Percentiles rank a stretch among this genome's conserved stretches.
Conservation (phyloP, 1,139 yeast genomes). For the Candida gigantensis region DNA sequence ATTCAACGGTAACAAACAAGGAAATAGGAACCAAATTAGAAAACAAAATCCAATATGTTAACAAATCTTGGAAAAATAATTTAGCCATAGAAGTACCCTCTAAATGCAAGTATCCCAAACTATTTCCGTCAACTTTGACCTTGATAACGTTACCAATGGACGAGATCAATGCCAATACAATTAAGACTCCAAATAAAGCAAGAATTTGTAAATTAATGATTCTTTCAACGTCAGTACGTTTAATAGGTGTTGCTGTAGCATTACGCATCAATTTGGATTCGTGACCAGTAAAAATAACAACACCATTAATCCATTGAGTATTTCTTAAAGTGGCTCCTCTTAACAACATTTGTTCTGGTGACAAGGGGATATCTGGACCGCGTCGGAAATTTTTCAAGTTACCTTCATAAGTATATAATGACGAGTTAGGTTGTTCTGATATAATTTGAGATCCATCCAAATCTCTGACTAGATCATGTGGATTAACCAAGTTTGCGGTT, state of each 20-base stretch:
- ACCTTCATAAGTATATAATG: slow-evolving; percentile 94
- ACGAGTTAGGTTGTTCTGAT: slow-evolving; percentile 93
- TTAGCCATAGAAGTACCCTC: slow-evolving; percentile 69
- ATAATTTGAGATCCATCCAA: slow-evolving; percentile 44
- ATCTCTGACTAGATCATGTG: slow-evolving; percentile 53
- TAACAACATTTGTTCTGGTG: slow-evolving; percentile 87
- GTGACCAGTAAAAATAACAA: slow-evolving; percentile 94
- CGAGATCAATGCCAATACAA: slow-evolving; percentile 74
- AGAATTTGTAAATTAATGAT: slow-evolving; percentile 90
- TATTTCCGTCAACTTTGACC: slow-evolving; percentile 52
- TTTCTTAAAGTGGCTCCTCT: slow-evolving; percentile 96
- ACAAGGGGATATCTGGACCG: slow-evolving; percentile 56
- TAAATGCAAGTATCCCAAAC: slow-evolving; percentile 64
- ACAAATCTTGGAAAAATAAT: slow-evolving; percentile 79
- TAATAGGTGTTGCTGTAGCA: slow-evolving; percentile 98
- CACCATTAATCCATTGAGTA: slow-evolving; percentile 93
- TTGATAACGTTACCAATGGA: slow-evolving; percentile 86
- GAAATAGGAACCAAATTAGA: slow-evolving; percentile 96
- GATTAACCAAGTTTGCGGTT: slow-evolving; percentile 73
- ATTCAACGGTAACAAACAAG: slow-evolving; percentile 91
- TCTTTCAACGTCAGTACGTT: slow-evolving; percentile 94
- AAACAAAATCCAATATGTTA: slow-evolving; percentile 94
- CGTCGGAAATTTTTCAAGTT: slow-evolving; percentile 52
- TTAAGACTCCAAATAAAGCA: slow-evolving; percentile 79
- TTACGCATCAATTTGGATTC: slow-evolving; percentile 98